Conservation (phyloP, 805 yeast genomes). For the Metschnikowia kofuensis region DNA sequence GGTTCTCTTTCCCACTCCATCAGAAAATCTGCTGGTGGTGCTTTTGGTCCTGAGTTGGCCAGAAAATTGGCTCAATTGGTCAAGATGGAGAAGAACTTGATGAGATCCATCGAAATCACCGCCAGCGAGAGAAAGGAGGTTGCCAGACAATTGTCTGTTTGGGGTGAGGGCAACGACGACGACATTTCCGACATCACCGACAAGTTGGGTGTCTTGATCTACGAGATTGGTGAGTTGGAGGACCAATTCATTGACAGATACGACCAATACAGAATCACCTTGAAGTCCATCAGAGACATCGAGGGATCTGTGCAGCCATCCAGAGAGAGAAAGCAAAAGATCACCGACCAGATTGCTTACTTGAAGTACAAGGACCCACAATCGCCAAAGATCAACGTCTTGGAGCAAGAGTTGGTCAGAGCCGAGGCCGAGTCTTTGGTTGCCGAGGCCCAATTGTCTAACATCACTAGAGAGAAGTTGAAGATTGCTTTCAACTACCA, state of each 20-base stretch:
- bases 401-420: slow-evolving; percentile 97
- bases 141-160: slow-evolving; percentile 91
- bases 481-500: slow-evolving; percentile 97
- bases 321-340: slow-evolving; percentile 95
- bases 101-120: slow-evolving; percentile 89
- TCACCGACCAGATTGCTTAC: slow-evolving; percentile 96
- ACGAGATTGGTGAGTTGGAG: slow-evolving; percentile 96
- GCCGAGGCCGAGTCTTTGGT: slow-evolving; percentile 99
- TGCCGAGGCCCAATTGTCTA: slow-evolving; percentile 97
- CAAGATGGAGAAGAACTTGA: slow-evolving; percentile 93
- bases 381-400: slow-evolving; percentile 89
- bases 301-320: slow-evolving; percentile 98
- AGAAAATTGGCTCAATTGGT: slow-evolving; percentile 87
- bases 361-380: slow-evolving; percentile 98
- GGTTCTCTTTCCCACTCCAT: slow-evolving; percentile 60
- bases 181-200: slow-evolving; percentile 97
- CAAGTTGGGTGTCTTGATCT: slow-evolving; percentile 91
- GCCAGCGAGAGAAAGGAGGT: slow-evolving; percentile 93
- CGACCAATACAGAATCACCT: slow-evolving; percentile 95
- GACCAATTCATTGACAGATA: slow-evolving; percentile 98
- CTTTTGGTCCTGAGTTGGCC: slow-evolving; percentile 91
- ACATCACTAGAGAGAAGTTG: slow-evolving; percentile 95
- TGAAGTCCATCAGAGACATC: slow-evolving; percentile 91
- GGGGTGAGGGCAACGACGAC: slow-evolving; percentile 99
- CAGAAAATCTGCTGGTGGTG: slow-evolving; percentile 78